phyloP scores from a whole-genome alignment of 1,284 basidiomycete species.

The Pascua sp. region DNA sequence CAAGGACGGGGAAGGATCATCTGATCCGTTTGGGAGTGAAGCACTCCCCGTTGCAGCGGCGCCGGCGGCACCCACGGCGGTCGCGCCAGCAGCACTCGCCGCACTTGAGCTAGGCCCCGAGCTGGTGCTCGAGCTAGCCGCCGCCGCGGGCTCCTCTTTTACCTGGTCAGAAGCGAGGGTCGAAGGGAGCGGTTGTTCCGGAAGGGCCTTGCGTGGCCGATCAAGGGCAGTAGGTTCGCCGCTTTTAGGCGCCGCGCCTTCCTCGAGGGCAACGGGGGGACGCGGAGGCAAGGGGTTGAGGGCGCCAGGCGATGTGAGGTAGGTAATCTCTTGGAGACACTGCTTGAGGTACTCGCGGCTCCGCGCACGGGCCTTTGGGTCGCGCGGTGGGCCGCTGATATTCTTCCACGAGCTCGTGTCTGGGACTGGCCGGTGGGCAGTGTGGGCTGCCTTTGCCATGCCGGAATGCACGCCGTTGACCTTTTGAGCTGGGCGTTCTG shows the following conservation, averaged over 20 bases:
- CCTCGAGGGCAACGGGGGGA: constrained; percentile 51
- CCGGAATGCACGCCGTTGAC: constrained; percentile 31
- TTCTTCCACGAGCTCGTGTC: constrained; percentile 59
- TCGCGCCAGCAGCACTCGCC: background rate
- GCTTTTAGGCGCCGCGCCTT: constrained; percentile 5
- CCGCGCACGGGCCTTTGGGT: constrained; percentile 88
- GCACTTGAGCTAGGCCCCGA: background rate
- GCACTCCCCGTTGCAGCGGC: background rate
- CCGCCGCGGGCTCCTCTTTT: background rate
- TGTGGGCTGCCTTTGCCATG: constrained; percentile 19
- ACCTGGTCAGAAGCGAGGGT: background rate
- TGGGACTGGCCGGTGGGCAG: constrained; percentile 20
- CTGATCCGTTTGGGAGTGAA: constrained; percentile 8
- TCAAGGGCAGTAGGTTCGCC: constrained; percentile 13
- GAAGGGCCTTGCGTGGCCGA: constrained; percentile 39
- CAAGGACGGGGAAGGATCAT: too few relatives aligned
- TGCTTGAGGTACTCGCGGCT: constrained; percentile 98
- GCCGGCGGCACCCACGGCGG: background rate
- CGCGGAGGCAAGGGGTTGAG: constrained; percentile 92
- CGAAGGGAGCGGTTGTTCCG: constrained; percentile 32
- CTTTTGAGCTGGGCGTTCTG: constrained; percentile 17
- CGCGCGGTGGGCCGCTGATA: constrained; percentile 62
- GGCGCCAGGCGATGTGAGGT: constrained; percentile 91
- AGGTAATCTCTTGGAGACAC: constrained; percentile 96
- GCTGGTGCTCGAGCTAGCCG: background rate